phyloP scores from a whole-genome alignment of 176 grass and related monocot species.

The Oryza brachyantha region DNA sequence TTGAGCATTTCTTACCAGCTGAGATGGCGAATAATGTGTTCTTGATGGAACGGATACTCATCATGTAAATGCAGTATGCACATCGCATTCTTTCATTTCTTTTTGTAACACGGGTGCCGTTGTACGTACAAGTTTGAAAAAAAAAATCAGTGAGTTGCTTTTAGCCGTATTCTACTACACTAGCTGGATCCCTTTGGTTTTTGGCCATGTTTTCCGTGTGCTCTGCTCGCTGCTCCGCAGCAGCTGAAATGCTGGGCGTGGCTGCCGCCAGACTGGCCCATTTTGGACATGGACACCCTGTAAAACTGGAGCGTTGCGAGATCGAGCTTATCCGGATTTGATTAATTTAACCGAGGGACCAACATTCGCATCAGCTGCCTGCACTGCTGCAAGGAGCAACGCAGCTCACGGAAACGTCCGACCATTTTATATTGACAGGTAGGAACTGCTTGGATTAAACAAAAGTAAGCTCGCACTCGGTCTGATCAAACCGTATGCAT shows the following conservation, averaged over 20 bases:
- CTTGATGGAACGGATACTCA: neutral
- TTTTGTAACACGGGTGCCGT: constrained; percentile 5
- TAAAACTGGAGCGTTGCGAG: neutral
- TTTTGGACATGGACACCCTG: neutral
- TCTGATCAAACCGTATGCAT: neutral
- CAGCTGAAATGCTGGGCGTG: neutral
- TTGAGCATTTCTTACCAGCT: neutral
- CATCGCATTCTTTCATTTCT: constrained; percentile 47
- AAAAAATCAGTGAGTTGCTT: neutral
- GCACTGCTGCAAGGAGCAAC: too few species aligned
- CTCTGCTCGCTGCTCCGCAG: too few species aligned
- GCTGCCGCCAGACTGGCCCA: neutral
- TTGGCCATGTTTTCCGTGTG: neutral
- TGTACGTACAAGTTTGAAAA: constrained; percentile 12
- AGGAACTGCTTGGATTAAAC: too few species aligned
- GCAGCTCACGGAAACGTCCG: neutral
- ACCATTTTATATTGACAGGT: neutral
- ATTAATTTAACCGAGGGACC: constrained; percentile 9
- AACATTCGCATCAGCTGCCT: neutral
- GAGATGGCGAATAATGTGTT: neutral
- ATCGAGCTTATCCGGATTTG: neutral
- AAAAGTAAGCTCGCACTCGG: neutral
- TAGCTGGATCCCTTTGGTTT: neutral
- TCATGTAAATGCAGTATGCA: constrained; percentile 34
- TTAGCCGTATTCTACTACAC: too few species aligned